Conservation (phyloP, 2,329 filamentous ascomycete genomes). For the Leptodontidium sp. region DNA sequence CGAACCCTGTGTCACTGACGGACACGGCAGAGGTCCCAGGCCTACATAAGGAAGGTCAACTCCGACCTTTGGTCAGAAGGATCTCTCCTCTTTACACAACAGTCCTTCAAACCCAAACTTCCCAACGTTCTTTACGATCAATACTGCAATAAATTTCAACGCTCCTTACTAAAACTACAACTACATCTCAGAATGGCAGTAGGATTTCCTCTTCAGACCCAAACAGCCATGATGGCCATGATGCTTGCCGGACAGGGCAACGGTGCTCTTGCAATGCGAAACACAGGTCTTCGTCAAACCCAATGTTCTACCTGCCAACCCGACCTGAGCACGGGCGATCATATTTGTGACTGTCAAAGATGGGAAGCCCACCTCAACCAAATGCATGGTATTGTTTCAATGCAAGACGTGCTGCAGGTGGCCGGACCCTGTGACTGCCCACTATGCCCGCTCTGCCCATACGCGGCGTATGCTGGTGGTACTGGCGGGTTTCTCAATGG, state of each 20-base stretch:
- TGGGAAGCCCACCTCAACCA: neutral
- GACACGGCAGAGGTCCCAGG: neutral
- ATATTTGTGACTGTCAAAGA: neutral
- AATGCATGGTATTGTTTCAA: neutral
- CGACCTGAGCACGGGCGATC: neutral
- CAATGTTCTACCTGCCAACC: slow-evolving; percentile 1
- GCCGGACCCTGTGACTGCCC: neutral
- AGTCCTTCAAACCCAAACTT: neutral
- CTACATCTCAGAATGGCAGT: neutral
- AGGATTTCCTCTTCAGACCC: neutral
- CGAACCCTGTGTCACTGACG: slow-evolving; percentile 2
- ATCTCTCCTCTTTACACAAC: neutral
- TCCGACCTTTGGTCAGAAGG: neutral
- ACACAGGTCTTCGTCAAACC: neutral
- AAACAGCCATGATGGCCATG: neutral
- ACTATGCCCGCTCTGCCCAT: neutral
- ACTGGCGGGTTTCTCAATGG: neutral
- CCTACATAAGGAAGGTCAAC: neutral
- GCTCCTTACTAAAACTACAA: neutral
- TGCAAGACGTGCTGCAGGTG: neutral
- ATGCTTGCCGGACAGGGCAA: neutral
- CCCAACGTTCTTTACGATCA: slow-evolving; percentile 8
- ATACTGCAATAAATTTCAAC: neutral
- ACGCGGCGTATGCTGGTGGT: neutral
- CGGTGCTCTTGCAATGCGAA: neutral